These are phyloP conservation scores for Fusarium agapanthi DNA, from an alignment of 2,329 filamentous ascomycete species.

Conservation along the genomic window DNA sequence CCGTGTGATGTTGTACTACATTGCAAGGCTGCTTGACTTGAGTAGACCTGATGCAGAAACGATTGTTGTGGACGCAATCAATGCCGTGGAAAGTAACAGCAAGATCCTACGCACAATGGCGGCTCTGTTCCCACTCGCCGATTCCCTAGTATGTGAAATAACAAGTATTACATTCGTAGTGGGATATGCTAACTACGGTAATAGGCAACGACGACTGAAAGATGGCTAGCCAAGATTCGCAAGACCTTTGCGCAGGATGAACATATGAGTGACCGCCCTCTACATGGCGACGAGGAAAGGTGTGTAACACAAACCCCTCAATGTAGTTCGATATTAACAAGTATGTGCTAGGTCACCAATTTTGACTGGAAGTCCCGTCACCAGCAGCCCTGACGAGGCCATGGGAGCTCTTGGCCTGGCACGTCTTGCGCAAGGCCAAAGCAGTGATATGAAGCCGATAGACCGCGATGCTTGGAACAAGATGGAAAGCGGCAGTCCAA, in stretches of 20 bases:
- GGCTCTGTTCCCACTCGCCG: conserved; percentile 50
- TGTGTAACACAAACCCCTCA: background rate
- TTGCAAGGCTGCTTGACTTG: conserved; percentile 54
- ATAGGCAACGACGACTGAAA: conserved; percentile 50
- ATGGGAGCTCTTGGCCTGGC: conserved; percentile 35
- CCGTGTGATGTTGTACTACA: conserved; percentile 58
- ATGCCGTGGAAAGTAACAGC: conserved; percentile 52
- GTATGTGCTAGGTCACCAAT: conserved; percentile 21
- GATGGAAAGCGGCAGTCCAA: conserved; percentile 25
- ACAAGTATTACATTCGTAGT: too few species aligned
- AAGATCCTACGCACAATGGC: conserved; percentile 50
- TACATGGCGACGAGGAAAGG: conserved; percentile 32
- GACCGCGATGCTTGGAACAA: conserved; percentile 21
- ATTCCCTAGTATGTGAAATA: conserved; percentile 47
- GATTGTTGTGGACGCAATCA: conserved; percentile 50
- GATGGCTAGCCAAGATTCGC: conserved; percentile 51
- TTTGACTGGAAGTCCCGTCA: conserved; percentile 29
- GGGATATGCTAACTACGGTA: background rate
- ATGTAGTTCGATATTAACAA: background rate
- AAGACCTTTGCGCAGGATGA: conserved; percentile 43
- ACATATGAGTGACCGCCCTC: conserved; percentile 39
- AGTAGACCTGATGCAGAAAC: conserved; percentile 46
- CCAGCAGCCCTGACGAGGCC: conserved; percentile 33
- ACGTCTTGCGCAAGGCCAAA: conserved; percentile 36
- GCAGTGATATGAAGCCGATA: conserved; percentile 28